phyloP scores from a whole-genome alignment of 192 early-diverging fungal genomes.

The Coemansia sp. region DNA sequence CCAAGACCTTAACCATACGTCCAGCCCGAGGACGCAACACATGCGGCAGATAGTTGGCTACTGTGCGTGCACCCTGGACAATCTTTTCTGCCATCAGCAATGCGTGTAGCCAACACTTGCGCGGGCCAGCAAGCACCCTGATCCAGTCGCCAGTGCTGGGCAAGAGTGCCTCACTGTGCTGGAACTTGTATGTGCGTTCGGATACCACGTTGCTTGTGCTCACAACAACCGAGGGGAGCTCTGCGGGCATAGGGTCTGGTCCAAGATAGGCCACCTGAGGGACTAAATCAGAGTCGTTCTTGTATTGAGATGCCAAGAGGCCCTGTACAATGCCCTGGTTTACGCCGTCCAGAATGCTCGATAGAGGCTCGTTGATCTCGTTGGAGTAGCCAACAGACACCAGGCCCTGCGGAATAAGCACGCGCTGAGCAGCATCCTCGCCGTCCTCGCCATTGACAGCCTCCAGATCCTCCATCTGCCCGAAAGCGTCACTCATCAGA shows the following conservation, averaged over 20 bases:
- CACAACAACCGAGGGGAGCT: background rate
- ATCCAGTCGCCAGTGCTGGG: constrained; percentile 56
- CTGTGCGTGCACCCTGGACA: constrained; percentile 67
- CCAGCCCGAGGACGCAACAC: constrained; percentile 62
- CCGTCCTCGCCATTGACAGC: constrained; percentile 64
- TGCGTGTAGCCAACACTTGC: constrained; percentile 80
- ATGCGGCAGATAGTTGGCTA: constrained; percentile 61
- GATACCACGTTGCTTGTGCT: background rate
- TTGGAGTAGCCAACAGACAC: constrained; percentile 71
- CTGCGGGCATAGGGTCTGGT: background rate
- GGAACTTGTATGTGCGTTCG: constrained; percentile 15
- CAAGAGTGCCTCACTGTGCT: background rate
- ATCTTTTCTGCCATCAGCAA: constrained; percentile 69
- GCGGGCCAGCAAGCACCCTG: constrained; percentile 62
- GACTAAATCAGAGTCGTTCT: constrained; percentile 44
- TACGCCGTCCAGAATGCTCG: constrained; percentile 80
- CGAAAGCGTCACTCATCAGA: constrained; percentile 89
- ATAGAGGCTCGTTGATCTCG: constrained; percentile 76
- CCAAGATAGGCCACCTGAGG: constrained; percentile 76
- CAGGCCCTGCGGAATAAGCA: constrained; percentile 86
- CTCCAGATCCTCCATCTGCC: constrained; percentile 83
- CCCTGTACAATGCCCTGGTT: constrained; percentile 67
- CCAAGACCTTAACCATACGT: constrained; percentile 41
- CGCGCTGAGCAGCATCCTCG: constrained; percentile 63
- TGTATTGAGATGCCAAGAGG: constrained; percentile 70